phyloP scores from a whole-genome alignment of 805 yeast species.

The Tetrapisispora arboricola region DNA sequence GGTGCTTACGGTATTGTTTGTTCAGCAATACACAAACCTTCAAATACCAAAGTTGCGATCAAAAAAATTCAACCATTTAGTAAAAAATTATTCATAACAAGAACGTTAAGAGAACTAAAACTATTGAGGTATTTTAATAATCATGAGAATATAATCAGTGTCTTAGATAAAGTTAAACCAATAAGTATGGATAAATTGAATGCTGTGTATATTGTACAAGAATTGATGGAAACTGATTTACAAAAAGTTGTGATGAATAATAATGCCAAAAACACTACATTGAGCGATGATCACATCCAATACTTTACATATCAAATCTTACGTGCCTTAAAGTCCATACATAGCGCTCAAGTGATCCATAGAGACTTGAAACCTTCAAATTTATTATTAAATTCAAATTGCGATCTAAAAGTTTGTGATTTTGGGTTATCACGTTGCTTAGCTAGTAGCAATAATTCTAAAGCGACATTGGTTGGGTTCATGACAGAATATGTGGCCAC shows the following conservation, averaged over 20 bases:
- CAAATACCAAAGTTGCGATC: slow-evolving; percentile 59
- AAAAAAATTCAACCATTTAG: slow-evolving; percentile 68
- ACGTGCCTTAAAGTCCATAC: slow-evolving; percentile 61
- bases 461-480: slow-evolving; percentile 40
- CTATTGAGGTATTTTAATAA: slow-evolving; percentile 50
- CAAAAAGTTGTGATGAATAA: slow-evolving; percentile 52
- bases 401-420: slow-evolving; percentile 71
- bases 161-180: slow-evolving; percentile 61
- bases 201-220: slow-evolving; percentile 69
- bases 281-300: slow-evolving; percentile 59
- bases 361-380: slow-evolving; percentile 73
- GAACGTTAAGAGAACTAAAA: slow-evolving; percentile 64
- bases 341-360: slow-evolving; percentile 64
- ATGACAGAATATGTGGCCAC: slow-evolving; percentile 79
- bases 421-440: slow-evolving; percentile 62
- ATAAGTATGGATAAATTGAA: slow-evolving; percentile 44
- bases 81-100: slow-evolving; percentile 51
- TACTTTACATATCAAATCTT: slow-evolving; percentile 62
- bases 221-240: slow-evolving; percentile 67
- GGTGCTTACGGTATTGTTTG: slow-evolving; percentile 81
- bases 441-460: slow-evolving; percentile 31
- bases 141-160: slow-evolving; percentile 64
- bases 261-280: slow-evolving; percentile 19
- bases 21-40: slow-evolving; percentile 52
- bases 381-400: slow-evolving; percentile 52